phyloP scores from a whole-genome alignment of 805 yeast species.

The Ogataea parapolymorpha region DNA sequence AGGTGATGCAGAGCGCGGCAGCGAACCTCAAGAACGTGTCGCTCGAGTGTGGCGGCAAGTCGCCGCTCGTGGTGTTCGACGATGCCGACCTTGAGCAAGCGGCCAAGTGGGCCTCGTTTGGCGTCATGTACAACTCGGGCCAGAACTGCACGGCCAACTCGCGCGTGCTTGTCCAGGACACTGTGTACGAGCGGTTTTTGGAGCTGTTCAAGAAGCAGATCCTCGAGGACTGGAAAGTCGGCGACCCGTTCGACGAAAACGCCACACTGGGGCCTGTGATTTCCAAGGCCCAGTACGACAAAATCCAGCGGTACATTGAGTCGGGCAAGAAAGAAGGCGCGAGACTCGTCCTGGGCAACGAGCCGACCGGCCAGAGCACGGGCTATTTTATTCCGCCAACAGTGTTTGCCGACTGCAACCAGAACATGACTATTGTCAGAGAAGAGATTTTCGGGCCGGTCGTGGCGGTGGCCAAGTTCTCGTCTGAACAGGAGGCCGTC shows the following conservation, averaged over 20 bases:
- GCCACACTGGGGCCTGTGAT: slow-evolving; percentile 63
- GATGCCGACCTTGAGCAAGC: slow-evolving; percentile 67
- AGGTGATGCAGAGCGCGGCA: slow-evolving; percentile 61
- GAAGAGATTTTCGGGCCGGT: slow-evolving; percentile 93
- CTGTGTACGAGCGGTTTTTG: slow-evolving; percentile 52
- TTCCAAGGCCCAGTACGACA: slow-evolving; percentile 53
- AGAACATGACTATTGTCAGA: slow-evolving; percentile 59
- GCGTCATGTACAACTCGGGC: slow-evolving; percentile 63
- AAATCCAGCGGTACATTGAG: slow-evolving; percentile 43
- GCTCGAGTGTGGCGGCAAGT: slow-evolving; percentile 71
- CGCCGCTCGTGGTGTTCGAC: slow-evolving; percentile 58
- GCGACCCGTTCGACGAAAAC: slow-evolving; percentile 46
- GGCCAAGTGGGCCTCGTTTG: slow-evolving; percentile 64
- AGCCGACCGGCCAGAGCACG: slow-evolving; percentile 37
- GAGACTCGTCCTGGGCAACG: slow-evolving; percentile 42
- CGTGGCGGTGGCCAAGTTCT: slow-evolving; percentile 62
- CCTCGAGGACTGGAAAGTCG: slow-evolving; percentile 49
- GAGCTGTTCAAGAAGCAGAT: slow-evolving; percentile 43
- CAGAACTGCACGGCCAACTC: slow-evolving; percentile 70
- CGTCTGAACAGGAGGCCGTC: slow-evolving; percentile 64
- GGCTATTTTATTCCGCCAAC: slow-evolving; percentile 79
- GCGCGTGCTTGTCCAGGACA: slow-evolving; percentile 55
- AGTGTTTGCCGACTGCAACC: slow-evolving; percentile 66
- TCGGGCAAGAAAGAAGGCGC: slow-evolving; percentile 49
- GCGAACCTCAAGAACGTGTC: slow-evolving; percentile 60